Evolutionary conservation across 257 asterid species (phyloP).

Genomic region (Solanum clarkiae): DNA sequence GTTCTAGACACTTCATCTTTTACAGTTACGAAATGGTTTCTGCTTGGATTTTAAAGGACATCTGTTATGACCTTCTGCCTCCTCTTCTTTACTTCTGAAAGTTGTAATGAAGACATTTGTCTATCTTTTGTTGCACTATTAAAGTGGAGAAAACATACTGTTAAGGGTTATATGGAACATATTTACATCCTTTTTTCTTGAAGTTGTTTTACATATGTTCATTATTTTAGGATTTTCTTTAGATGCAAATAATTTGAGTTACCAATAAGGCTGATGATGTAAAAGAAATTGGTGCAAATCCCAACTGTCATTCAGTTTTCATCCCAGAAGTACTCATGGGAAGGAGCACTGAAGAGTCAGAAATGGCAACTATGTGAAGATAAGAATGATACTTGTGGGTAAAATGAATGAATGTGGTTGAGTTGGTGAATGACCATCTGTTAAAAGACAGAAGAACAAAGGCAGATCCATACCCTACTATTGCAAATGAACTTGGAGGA

Average conservation of each 20-base stretch:
- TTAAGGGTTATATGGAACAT: no score
- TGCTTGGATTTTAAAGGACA: background rate
- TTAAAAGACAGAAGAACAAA: background rate
- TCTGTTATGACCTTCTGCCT: background rate
- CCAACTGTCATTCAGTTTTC: background rate
- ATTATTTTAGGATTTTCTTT: background rate
- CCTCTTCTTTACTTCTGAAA: background rate
- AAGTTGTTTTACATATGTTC: background rate
- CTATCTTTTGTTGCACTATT: background rate
- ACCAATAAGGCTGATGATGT: background rate
- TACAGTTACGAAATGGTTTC: no score
- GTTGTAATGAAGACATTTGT: background rate
- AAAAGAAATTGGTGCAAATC: background rate
- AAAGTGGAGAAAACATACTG: background rate
- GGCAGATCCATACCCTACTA: background rate
- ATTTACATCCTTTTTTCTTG: no score
- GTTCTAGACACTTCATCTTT: background rate
- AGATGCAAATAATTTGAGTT: background rate
- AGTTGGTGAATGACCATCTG: background rate
- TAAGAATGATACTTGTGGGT: background rate
- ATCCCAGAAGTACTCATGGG: background rate
- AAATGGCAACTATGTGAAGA: background rate
- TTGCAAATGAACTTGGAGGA: background rate
- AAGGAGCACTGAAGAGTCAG: background rate
- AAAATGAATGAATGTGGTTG: background rate